phyloP scores from a whole-genome alignment of 1,284 basidiomycete species.

The Cutaneotrichosporon sp. region DNA sequence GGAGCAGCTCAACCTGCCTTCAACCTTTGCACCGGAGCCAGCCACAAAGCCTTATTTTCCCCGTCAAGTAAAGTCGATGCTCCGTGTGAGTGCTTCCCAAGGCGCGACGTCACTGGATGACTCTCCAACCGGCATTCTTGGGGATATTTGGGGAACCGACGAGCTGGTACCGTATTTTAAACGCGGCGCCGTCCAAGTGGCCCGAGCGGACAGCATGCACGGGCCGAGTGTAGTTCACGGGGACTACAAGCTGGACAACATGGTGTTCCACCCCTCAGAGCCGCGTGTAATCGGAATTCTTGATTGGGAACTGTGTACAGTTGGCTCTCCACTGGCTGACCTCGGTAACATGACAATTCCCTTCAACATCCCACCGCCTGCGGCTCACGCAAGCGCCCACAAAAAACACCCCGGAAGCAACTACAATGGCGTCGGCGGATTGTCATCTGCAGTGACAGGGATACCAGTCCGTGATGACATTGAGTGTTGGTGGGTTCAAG shows the following conservation, averaged over 20 bases:
- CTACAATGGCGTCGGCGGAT: conserved; percentile 57
- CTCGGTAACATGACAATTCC: conserved; percentile 64
- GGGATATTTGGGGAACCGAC: conserved; percentile 56
- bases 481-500: conserved; percentile 52
- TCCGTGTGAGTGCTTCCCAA: conserved; percentile 71
- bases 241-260: conserved; percentile 93
- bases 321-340: conserved; percentile 82
- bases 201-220: conserved; percentile 63
- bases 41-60: conserved; percentile 67
- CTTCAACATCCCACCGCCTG: conserved; percentile 8
- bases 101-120: conserved; percentile 58
- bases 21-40: conserved; percentile 65
- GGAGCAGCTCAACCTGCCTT: conserved; percentile 60
- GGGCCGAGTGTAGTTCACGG: conserved; percentile 71
- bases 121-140: conserved; percentile 31
- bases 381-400: not conserved
- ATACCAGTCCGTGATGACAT: conserved; percentile 63
- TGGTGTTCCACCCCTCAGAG: conserved; percentile 88
- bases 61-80: conserved; percentile 81
- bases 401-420: not conserved
- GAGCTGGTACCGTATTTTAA: conserved; percentile 66
- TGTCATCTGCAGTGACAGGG: conserved; percentile 54
- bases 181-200: conserved; percentile 61
- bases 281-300: conserved; percentile 88
- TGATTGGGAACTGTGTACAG: conserved; percentile 93